Evolutionary conservation across 106 monocot species (phyloP), one percentile per base, ranked within the genome.

Genomic region (Dendrobium officinale): DNA sequence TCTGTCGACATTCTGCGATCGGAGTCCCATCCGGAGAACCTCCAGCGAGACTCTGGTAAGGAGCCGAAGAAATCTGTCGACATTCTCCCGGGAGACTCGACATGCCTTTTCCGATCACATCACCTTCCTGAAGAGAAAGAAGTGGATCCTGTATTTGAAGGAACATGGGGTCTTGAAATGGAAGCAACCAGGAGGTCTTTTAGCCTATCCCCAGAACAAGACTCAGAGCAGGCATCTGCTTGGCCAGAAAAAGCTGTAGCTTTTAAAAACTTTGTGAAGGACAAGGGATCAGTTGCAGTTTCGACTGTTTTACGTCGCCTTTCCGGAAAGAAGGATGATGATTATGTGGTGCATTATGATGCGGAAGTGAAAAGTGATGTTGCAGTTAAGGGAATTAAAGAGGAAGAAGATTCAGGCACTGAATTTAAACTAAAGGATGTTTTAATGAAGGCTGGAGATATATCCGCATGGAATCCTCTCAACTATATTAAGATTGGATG

Each of bases 211-310:
- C 37, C 79, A 26, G 86, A 86, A 18, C 47, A 44, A 51, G 83
- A 88, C 40, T 72, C 83, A 18, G 87, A 86, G 40, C 89, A 80
- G 56, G 56, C 42, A 48, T 85, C 66, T 89, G 86, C 86, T 40
- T 91, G 91, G 92, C 85, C 90, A 81, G 93, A 87, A 85, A 93
- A 91, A 77, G 96, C 96, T 67, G 88, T 81, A 84, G 88, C 92
- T 5, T 48, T 96, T 20, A 92, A 86, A 74, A 94, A 92, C 37
- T 89, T 94, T 79, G 94, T 96, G 7, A 96, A 89, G 81, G 93
- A 87, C 78, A 96, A 86, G 72, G 85, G 93, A 77, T 81, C 85
- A 67, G 81, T 90, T 81, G 92, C 89, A 56, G 90, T 96, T 82
- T 90, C 96, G 41, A 92, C 48, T 77, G 79, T 96, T 82, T 56